Evolutionary conservation across 2,329 filamentous ascomycete species (phyloP).

Genomic region (Fusarium buxicola): DNA sequence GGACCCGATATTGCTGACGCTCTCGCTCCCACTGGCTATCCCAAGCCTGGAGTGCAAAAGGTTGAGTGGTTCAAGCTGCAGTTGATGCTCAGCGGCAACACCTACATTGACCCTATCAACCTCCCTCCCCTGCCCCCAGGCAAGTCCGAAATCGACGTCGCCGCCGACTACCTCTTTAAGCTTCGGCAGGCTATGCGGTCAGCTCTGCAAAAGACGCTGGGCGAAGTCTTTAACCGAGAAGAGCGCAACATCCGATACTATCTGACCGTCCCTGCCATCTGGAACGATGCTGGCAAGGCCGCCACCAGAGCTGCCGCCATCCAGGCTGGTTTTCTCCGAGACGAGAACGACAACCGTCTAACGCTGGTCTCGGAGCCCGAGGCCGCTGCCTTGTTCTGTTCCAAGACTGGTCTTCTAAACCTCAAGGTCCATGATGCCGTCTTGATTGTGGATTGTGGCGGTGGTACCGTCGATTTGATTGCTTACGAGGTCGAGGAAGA

Average conservation of each 20-base stretch:
- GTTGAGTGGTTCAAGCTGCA: conserved; percentile 99
- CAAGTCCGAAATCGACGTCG: conserved; percentile 98
- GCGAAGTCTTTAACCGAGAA: conserved; percentile 97
- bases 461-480: conserved; percentile 98
- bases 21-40: conserved; percentile 94
- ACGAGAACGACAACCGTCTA: conserved; percentile 96
- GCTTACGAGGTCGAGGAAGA: conserved; percentile 99
- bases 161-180: conserved; percentile 99
- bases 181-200: conserved; percentile 96
- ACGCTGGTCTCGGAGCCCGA: conserved; percentile 97
- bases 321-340: conserved; percentile 94
- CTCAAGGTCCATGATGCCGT: conserved; percentile 99
- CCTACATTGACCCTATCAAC: conserved; percentile 99
- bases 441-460: conserved; percentile 96
- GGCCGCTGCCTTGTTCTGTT: conserved; percentile 96
- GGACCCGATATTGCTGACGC: conserved; percentile 98
- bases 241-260: conserved; percentile 99
- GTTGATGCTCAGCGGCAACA: conserved; percentile 98
- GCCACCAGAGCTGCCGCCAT: conserved; percentile 96
- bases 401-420: conserved; percentile 94
- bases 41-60: conserved; percentile 97
- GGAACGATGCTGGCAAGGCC: conserved; percentile 98
- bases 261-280: conserved; percentile 97
- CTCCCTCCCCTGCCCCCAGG: conserved; percentile 95
- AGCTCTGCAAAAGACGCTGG: conserved; percentile 93